Evolutionary conservation across 1,284 basidiomycete genomes (phyloP).

Genomic region (Cryptococcus neoformans): DNA sequence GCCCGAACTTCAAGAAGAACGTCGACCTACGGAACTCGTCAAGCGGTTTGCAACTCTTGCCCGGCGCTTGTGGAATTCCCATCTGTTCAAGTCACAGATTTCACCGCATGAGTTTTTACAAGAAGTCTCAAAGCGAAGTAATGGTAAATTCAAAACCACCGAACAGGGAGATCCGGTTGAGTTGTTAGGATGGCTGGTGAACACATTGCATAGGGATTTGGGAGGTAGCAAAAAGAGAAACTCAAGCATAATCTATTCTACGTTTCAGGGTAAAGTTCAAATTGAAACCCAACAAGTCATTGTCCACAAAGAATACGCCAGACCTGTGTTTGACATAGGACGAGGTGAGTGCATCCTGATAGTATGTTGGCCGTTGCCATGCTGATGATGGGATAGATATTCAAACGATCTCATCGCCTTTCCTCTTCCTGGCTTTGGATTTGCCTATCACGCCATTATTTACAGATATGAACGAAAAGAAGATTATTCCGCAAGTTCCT

Average conservation of each 20-base stretch:
- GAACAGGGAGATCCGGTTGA: slow-evolving; percentile 95
- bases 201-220: slow-evolving; percentile 85
- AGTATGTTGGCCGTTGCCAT: background rate
- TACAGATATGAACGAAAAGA: slow-evolving; percentile 92
- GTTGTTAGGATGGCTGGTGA: slow-evolving; percentile 94
- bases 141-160: slow-evolving; percentile 85
- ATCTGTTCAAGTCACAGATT: slow-evolving; percentile 95
- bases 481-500: slow-evolving; percentile 97
- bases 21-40: slow-evolving; percentile 65
- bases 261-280: slow-evolving; percentile 91
- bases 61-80: slow-evolving; percentile 93
- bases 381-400: slow-evolving; percentile 59
- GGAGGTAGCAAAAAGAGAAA: slow-evolving; percentile 82
- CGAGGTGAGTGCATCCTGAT: slow-evolving; percentile 59
- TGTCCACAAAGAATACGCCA: slow-evolving; percentile 68
- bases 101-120: slow-evolving; percentile 98
- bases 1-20: slow-evolving; percentile 37
- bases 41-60: slow-evolving; percentile 80
- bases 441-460: slow-evolving; percentile 94
- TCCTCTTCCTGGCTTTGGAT: slow-evolving; percentile 93
- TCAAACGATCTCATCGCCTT: slow-evolving; percentile 81
- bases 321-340: slow-evolving; percentile 86
- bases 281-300: slow-evolving; percentile 93
- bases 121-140: slow-evolving; percentile 84
- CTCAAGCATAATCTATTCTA: slow-evolving; percentile 86